These are phyloP conservation scores for Chlorella variabilis DNA, from an alignment of 163 green algal genomes.

Conservation along the genomic window DNA sequence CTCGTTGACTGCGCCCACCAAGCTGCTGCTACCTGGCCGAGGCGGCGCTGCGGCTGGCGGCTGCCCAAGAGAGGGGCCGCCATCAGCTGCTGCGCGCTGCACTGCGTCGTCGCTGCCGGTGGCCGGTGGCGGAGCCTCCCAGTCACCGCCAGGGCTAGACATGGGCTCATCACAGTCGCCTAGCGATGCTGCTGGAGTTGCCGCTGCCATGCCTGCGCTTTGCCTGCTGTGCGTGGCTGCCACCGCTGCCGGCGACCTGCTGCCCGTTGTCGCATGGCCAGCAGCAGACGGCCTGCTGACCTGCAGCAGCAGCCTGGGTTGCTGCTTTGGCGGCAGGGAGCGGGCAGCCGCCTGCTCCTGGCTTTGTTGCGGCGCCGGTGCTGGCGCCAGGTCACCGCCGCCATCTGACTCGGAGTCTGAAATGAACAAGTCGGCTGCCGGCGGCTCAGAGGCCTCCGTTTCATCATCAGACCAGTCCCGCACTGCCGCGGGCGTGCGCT, in stretches of 20 bases:
- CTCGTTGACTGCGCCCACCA: not conserved
- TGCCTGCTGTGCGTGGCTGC: not conserved
- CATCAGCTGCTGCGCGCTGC: not conserved
- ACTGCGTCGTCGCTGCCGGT: not conserved
- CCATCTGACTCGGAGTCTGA: slow-evolving; percentile 9
- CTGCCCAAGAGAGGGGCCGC: not conserved
- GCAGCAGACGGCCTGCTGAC: slow-evolving; percentile 11
- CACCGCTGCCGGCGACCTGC: not conserved
- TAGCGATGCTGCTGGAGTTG: not conserved
- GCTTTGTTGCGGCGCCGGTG: not conserved
- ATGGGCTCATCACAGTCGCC: not conserved
- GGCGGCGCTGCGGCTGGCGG: not conserved
- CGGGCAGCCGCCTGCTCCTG: not conserved
- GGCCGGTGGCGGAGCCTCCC: not conserved
- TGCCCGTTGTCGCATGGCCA: not conserved
- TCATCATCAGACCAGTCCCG: slow-evolving; percentile 2
- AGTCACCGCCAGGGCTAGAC: not conserved
- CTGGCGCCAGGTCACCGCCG: not conserved
- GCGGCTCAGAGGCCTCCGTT: slow-evolving; percentile 3
- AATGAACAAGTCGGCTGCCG: not conserved
- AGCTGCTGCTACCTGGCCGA: not conserved
- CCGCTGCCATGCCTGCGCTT: not conserved
- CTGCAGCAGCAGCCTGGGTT: slow-evolving; percentile 1
- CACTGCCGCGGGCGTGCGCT: not conserved
- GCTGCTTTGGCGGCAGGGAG: not conserved